A percentile compares a stretch with the other conserved stretches of the same genome.
These are phyloP conservation scores for Neurospora tetraspora DNA, from an alignment of 495 filamentous ascomycete species.

Conservation along the genomic window DNA sequence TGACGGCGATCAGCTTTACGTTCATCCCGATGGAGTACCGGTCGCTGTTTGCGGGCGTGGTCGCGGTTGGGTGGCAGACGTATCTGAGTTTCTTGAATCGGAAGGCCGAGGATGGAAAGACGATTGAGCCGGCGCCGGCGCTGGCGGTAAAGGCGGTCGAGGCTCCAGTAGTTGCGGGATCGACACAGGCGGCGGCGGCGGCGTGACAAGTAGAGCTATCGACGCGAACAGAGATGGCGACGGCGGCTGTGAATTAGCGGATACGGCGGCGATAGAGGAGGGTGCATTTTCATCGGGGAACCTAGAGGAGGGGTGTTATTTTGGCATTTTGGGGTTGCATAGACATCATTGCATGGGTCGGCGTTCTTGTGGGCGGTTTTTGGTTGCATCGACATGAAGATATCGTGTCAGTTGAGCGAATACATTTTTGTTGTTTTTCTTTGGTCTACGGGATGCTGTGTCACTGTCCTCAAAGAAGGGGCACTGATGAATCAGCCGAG, in stretches of 20 bases:
- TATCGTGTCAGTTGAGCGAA: neutral
- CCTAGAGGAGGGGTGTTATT: neutral
- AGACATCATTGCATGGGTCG: neutral
- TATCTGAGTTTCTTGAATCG: slow-evolving; percentile 79
- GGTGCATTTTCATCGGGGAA: neutral
- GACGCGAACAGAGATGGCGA: neutral
- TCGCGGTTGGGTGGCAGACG: slow-evolving; percentile 86
- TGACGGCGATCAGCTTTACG: slow-evolving; percentile 80
- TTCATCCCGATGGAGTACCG: slow-evolving; percentile 71
- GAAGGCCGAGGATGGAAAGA: slow-evolving; percentile 42
- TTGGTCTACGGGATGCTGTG: neutral
- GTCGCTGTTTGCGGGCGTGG: slow-evolving; percentile 62
- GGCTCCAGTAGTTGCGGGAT: neutral
- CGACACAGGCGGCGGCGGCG: neutral
- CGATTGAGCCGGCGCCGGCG: neutral
- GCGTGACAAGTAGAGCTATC: neutral
- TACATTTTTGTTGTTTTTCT: neutral
- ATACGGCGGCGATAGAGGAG: neutral
- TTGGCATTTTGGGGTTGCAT: neutral
- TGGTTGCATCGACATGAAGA: neutral
- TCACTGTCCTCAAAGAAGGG: neutral
- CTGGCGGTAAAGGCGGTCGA: neutral
- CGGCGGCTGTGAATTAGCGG: neutral
- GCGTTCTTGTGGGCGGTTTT: neutral
- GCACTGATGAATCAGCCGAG: too few species aligned